Evolutionary conservation across 495 filamentous ascomycete genomes (phyloP).

Genomic region (Lophium mytilinum): DNA sequence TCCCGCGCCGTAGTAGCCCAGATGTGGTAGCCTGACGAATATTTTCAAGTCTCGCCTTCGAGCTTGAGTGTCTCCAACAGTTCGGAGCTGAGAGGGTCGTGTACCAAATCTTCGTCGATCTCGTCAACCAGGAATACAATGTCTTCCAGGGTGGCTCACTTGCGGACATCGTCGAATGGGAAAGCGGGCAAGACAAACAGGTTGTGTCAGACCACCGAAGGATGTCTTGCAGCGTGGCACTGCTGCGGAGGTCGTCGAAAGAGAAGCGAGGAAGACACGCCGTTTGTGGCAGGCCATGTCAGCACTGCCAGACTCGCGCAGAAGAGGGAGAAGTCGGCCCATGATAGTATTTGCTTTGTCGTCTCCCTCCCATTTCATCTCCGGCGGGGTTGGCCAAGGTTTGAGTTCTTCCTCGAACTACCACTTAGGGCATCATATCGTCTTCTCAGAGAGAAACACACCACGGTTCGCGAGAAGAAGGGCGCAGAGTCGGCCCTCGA

Average conservation of each 20-base stretch:
- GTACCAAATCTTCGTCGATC: slow-evolving; percentile 16
- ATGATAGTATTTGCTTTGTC: slow-evolving; percentile 22
- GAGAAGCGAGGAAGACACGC: slow-evolving; percentile 6
- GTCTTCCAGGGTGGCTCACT: slow-evolving; percentile 16
- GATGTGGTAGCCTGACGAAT: neutral
- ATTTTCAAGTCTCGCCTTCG: slow-evolving; percentile 1
- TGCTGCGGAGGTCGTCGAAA: slow-evolving; percentile 7
- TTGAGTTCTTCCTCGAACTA: slow-evolving; percentile 17
- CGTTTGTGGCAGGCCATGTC: slow-evolving; percentile 18
- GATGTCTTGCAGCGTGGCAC: slow-evolving; percentile 19
- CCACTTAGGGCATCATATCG: slow-evolving; percentile 24
- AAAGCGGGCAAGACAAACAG: slow-evolving; percentile 8
- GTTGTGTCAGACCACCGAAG: slow-evolving; percentile 19
- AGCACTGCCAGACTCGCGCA: slow-evolving; percentile 16
- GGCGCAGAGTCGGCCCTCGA: no score
- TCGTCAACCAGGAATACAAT: slow-evolving; percentile 22
- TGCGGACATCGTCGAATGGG: slow-evolving; percentile 8
- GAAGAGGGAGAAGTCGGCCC: slow-evolving; percentile 17
- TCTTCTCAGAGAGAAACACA: slow-evolving; percentile 7
- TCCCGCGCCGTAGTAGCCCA: neutral
- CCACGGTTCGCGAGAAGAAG: neutral
- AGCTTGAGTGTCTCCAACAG: slow-evolving; percentile 11
- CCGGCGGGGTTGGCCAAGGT: slow-evolving; percentile 16
- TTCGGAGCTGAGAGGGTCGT: slow-evolving; percentile 10
- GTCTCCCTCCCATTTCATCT: slow-evolving; percentile 27